A percentile compares a stretch with the other conserved stretches of the same genome.
Conservation (phyloP, 1,284 basidiomycete genomes). For the Fomitopsis betulina region DNA sequence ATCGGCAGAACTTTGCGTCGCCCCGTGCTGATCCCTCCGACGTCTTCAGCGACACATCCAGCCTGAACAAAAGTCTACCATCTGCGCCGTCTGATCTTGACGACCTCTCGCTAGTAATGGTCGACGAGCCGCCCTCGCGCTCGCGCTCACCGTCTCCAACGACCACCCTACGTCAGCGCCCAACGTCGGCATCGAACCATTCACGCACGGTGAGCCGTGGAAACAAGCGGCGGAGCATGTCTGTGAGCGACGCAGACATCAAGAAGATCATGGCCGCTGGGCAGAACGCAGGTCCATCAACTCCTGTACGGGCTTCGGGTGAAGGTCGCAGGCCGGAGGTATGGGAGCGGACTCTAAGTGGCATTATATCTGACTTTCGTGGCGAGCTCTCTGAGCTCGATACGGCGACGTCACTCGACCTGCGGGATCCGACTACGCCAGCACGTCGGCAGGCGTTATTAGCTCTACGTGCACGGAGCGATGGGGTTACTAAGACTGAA, state of each 20-base stretch:
- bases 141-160: constrained; percentile 32
- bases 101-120: constrained; percentile 50
- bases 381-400: constrained; percentile 65
- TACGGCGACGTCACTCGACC: constrained; percentile 46
- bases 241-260: constrained; percentile 63
- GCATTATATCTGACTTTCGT: constrained; percentile 65
- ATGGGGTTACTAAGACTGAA: constrained; percentile 13
- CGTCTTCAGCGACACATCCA: constrained; percentile 39
- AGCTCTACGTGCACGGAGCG: constrained; percentile 23
- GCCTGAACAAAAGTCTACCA: constrained; percentile 55
- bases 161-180: constrained; percentile 21
- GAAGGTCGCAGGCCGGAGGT: constrained; percentile 28
- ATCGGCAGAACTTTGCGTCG: constrained; percentile 19
- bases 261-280: constrained; percentile 39
- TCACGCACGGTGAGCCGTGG: constrained; percentile 27
- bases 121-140: constrained; percentile 35
- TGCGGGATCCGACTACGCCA: constrained; percentile 59
- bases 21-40: constrained; percentile 44
- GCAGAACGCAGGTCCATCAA: constrained; percentile 22
- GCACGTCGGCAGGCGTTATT: constrained; percentile 35
- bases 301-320: constrained; percentile 20
- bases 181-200: constrained; percentile 10
- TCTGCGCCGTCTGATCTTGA: constrained; percentile 46
- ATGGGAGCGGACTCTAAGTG: constrained; percentile 50
- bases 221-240: constrained; percentile 68